phyloP scores from a whole-genome alignment of 2,329 filamentous ascomycete genomes.

The Trichoderma gracile region DNA sequence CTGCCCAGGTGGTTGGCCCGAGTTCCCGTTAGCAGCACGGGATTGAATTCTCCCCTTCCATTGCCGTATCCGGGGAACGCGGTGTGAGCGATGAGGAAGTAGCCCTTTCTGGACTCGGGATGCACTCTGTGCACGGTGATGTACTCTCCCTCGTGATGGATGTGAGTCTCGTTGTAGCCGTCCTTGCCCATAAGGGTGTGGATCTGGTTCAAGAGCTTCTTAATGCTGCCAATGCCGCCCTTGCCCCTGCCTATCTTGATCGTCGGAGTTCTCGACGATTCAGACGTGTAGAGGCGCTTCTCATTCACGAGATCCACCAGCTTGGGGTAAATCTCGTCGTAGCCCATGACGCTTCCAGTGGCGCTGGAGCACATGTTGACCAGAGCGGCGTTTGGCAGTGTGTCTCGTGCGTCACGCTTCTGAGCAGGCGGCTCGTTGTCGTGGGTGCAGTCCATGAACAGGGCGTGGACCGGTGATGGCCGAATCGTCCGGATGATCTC shows the following conservation, averaged over 20 bases:
- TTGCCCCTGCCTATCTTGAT: conserved; percentile 69
- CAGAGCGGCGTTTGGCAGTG: conserved; percentile 87
- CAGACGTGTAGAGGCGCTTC: conserved; percentile 77
- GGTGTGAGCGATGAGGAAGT: conserved; percentile 94
- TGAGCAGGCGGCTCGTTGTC: conserved; percentile 97
- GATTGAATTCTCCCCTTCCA: conserved; percentile 75
- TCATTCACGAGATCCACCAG: conserved; percentile 93
- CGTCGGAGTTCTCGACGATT: conserved; percentile 62
- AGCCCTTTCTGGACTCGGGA: conserved; percentile 86
- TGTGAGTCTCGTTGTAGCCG: conserved; percentile 90
- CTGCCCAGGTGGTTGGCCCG: conserved; percentile 83
- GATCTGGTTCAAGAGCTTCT: conserved; percentile 91
- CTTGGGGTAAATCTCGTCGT: conserved; percentile 93
- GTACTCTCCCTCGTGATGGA: conserved; percentile 95
- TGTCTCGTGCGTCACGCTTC: conserved; percentile 91
- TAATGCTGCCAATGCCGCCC: conserved; percentile 84
- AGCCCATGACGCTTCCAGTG: conserved; percentile 95
- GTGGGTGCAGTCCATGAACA: conserved; percentile 99
- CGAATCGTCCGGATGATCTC: conserved; percentile 80
- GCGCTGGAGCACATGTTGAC: conserved; percentile 96
- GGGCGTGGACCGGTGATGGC: conserved; percentile 82
- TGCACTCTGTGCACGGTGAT: conserved; percentile 96
- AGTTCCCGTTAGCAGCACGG: conserved; percentile 80
- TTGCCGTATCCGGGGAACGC: conserved; percentile 90
- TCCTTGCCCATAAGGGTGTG: conserved; percentile 95